A percentile compares a stretch with the other conserved stretches of the same genome.
Conservation (phyloP, 768 basidiomycete genomes). For the Lactarius vividus region DNA sequence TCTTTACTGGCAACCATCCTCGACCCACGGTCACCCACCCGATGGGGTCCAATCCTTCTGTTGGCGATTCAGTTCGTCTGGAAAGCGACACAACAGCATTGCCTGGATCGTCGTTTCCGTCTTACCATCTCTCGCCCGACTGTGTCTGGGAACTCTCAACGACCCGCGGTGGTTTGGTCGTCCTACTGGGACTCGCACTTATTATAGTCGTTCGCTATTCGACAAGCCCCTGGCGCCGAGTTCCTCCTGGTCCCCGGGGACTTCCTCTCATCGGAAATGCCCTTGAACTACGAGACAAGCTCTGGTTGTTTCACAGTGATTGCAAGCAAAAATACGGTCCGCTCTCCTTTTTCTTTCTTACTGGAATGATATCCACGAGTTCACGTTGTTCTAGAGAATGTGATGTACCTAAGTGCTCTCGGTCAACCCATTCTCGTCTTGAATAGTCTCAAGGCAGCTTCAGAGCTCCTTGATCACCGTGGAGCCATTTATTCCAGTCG, state of each 20-base stretch:
- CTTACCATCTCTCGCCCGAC: neutral
- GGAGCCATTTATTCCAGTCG: neutral
- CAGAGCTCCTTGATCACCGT: neutral
- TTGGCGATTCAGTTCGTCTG: too few species aligned
- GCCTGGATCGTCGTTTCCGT: neutral
- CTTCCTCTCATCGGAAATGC: neutral
- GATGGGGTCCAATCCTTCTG: too few species aligned
- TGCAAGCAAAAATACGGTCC: neutral
- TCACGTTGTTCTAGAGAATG: neutral
- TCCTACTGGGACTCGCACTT: neutral
- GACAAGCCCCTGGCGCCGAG: neutral
- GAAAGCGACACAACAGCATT: too few species aligned
- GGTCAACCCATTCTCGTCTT: neutral
- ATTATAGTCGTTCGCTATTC: neutral
- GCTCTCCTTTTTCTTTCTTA: neutral
- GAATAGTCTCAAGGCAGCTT: neutral
- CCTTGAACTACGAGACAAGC: neutral
- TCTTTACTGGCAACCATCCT: too few species aligned
- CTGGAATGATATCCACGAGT: neutral
- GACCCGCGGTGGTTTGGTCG: neutral
- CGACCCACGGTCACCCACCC: too few species aligned
- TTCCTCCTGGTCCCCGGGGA: neutral
- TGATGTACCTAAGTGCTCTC: neutral
- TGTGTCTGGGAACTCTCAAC: neutral
- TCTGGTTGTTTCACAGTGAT: neutral